Conservation (phyloP, 1,284 basidiomycete species). For the Puccinia coronata region DNA sequence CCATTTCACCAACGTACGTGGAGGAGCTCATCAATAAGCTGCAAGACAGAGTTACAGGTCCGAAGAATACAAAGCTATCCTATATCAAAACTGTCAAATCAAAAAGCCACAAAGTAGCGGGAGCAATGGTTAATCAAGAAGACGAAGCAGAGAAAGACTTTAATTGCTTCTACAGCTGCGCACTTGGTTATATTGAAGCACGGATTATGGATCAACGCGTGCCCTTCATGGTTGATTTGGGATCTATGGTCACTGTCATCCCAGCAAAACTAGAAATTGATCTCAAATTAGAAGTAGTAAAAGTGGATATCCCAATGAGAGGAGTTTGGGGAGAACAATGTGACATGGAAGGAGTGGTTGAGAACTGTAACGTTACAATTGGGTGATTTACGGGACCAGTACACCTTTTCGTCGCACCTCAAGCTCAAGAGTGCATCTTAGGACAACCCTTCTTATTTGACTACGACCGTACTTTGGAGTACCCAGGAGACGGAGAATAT, state of each 20-base stretch:
- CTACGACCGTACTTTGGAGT: background rate
- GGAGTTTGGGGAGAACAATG: background rate
- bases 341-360: conserved; percentile 1
- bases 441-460: background rate
- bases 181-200: background rate
- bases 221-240: background rate
- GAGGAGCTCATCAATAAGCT: background rate
- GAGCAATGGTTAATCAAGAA: background rate
- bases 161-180: conserved; percentile 3
- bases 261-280: background rate
- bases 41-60: background rate
- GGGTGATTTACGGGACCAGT: background rate
- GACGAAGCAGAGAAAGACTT: background rate
- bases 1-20: background rate
- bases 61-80: background rate
- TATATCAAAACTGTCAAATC: background rate
- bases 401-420: background rate
- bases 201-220: background rate
- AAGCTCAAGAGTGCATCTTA: background rate
- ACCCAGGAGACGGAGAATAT: background rate
- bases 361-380: background rate
- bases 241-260: background rate
- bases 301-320: conserved; percentile 5
- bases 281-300: background rate
- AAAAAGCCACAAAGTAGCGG: background rate